phyloP scores from a whole-genome alignment of 345 rosid genomes.

The Eutrema japonicum region DNA sequence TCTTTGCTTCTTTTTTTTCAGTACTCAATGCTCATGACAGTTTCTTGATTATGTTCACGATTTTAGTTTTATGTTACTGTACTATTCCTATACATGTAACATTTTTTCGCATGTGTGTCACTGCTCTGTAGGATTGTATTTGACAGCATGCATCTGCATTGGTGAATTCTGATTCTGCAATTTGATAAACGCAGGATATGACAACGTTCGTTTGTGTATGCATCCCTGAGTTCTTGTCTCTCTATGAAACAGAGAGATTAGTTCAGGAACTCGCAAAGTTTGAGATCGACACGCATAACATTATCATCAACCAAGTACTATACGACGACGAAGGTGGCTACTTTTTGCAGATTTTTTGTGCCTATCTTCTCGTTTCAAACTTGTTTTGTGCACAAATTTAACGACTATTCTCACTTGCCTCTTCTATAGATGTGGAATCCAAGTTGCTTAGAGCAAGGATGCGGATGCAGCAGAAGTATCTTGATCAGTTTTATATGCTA shows the following conservation, averaged over 20 bases:
- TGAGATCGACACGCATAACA: conserved; percentile 96
- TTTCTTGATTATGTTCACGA: conserved; percentile 1
- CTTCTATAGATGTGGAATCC: conserved; percentile 72
- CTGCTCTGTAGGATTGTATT: neutral
- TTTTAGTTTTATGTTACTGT: neutral
- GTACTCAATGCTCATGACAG: neutral
- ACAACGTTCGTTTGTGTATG: conserved; percentile 97
- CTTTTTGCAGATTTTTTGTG: neutral
- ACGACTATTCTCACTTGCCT: conserved; percentile 11
- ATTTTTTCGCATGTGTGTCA: neutral
- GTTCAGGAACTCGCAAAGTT: conserved; percentile 99
- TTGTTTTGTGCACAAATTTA: neutral
- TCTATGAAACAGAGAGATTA: conserved; percentile 95
- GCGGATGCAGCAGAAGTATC: conserved; percentile 97
- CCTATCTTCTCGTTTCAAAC: conserved; percentile 21
- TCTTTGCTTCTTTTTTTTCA: neutral
- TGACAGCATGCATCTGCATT: conserved; percentile 7
- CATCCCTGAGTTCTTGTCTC: conserved; percentile 98
- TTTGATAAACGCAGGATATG: conserved; percentile 68
- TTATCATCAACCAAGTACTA: conserved; percentile 95
- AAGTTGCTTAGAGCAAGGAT: conserved; percentile 92
- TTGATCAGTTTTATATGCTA: conserved; percentile 96
- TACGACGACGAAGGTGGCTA: conserved; percentile 80
- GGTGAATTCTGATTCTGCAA: conserved; percentile 19
- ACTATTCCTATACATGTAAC: neutral